These are phyloP conservation scores for Mrakia hoshinonis DNA, from an alignment of 768 basidiomycete species.

Conservation along the genomic window DNA sequence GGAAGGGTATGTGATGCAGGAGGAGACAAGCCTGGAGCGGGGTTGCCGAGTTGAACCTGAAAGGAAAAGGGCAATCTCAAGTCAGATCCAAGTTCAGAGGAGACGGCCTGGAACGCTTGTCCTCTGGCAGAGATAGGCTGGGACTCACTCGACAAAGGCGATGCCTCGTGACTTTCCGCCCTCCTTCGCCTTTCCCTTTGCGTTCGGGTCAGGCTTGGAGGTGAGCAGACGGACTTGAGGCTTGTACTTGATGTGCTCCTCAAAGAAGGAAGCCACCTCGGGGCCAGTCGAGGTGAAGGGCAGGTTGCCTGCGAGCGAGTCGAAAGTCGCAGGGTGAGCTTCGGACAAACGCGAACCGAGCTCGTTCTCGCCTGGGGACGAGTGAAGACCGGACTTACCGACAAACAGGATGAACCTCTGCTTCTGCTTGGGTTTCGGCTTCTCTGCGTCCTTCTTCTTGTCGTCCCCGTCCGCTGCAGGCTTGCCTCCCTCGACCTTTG, in stretches of 20 bases:
- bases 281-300: slow-evolving; percentile 12
- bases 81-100: background rate
- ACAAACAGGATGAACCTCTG: slow-evolving; percentile 28
- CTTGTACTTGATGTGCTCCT: slow-evolving; percentile 23
- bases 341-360: background rate
- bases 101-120: background rate
- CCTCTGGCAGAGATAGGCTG: background rate
- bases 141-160: slow-evolving; percentile 26
- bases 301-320: slow-evolving; percentile 16
- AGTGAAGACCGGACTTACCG: slow-evolving; percentile 13
- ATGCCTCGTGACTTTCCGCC: slow-evolving; percentile 23
- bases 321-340: background rate
- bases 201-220: slow-evolving; percentile 22
- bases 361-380: background rate
- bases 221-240: slow-evolving; percentile 27
- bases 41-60: slow-evolving; percentile 21
- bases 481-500: slow-evolving; percentile 12
- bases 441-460: slow-evolving; percentile 5
- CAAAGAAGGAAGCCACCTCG: slow-evolving; percentile 25
- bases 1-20: slow-evolving; percentile 28
- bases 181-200: slow-evolving; percentile 11
- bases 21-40: slow-evolving; percentile 25
- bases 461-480: background rate
- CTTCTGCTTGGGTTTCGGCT: slow-evolving; percentile 20
- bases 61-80: background rate